Evolutionary conservation across 129 eudicot species (phyloP).

Genomic region (Calendula officinalis): DNA sequence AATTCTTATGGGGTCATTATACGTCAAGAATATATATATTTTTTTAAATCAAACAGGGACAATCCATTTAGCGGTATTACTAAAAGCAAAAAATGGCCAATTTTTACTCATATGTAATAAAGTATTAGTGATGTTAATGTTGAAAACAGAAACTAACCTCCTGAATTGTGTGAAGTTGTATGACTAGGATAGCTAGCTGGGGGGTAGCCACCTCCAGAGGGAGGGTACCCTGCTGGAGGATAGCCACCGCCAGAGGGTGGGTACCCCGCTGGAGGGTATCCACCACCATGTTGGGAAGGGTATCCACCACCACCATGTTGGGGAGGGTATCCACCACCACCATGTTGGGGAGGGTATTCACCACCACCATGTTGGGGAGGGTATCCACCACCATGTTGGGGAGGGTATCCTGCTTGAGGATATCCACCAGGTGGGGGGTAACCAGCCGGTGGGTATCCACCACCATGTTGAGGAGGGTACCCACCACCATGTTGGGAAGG

Average conservation of each 20-base stretch:
- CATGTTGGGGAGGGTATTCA: conserved; percentile 36
- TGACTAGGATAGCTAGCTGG: conserved; percentile 31
- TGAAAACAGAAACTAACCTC: conserved; percentile 29
- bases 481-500: conserved; percentile 44
- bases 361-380: conserved; percentile 35
- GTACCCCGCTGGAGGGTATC: conserved; percentile 15
- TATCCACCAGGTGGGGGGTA: conserved; percentile 31
- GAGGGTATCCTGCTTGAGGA: conserved; percentile 26
- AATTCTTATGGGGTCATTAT: not conserved
- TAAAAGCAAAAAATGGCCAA: too few relatives aligned
- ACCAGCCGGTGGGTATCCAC: conserved; percentile 17
- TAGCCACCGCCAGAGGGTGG: conserved; percentile 18
- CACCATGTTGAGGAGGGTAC: conserved; percentile 35
- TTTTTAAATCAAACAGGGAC: not conserved
- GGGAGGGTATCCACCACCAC: conserved; percentile 34
- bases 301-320: conserved; percentile 7
- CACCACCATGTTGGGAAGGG: not conserved
- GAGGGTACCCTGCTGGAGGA: conserved; percentile 27
- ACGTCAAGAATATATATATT: not conserved
- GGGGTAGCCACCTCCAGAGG: conserved; percentile 31
- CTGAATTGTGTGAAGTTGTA: conserved; percentile 27
- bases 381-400: conserved; percentile 45
- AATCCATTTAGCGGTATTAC: not conserved
- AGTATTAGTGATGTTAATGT: conserved; percentile 5
- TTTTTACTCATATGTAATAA: not conserved